Evolutionary conservation across 2,329 filamentous ascomycete genomes (phyloP).

Genomic region (Trematosphaeria pertusa): DNA sequence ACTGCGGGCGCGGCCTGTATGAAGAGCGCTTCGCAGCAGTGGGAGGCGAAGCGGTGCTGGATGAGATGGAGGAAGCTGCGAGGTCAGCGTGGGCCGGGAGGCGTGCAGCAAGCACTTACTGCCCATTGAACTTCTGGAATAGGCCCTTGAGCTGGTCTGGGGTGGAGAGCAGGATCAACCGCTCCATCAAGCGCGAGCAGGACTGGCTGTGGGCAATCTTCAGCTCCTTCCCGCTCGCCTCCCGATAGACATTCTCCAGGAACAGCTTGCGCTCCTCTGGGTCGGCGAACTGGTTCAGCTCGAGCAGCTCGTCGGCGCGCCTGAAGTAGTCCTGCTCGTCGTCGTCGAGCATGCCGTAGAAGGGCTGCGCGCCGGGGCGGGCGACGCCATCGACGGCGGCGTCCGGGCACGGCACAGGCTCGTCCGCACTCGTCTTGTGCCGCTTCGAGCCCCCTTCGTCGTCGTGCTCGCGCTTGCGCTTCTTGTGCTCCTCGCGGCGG

Average conservation of each 20-base stretch:
- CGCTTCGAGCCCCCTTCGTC: constrained; percentile 48
- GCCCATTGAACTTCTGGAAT: constrained; percentile 83
- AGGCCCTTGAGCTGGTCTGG: constrained; percentile 82
- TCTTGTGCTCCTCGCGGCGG: constrained; percentile 60
- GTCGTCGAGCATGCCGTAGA: constrained; percentile 91
- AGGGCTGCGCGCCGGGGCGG: constrained; percentile 67
- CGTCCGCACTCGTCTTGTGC: constrained; percentile 29
- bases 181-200: constrained; percentile 91
- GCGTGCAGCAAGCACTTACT: constrained; percentile 56
- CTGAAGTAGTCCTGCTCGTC: constrained; percentile 97
- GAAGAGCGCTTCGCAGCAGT: constrained; percentile 96
- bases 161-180: constrained; percentile 82
- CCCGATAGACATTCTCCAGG: constrained; percentile 81
- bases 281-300: constrained; percentile 84
- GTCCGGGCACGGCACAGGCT: constrained; percentile 17
- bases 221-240: constrained; percentile 90
- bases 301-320: constrained; percentile 85
- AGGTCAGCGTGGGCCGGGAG: constrained; percentile 20
- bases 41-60: constrained; percentile 94
- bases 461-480: constrained; percentile 57
- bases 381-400: constrained; percentile 39
- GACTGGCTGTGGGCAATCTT: constrained; percentile 96
- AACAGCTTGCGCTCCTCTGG: constrained; percentile 65
- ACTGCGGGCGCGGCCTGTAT: constrained; percentile 80
- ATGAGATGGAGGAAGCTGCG: constrained; percentile 80